These are phyloP conservation scores for Rhytidhysteron rufulum DNA, from an alignment of 2,329 filamentous ascomycete genomes.

Conservation along the genomic window DNA sequence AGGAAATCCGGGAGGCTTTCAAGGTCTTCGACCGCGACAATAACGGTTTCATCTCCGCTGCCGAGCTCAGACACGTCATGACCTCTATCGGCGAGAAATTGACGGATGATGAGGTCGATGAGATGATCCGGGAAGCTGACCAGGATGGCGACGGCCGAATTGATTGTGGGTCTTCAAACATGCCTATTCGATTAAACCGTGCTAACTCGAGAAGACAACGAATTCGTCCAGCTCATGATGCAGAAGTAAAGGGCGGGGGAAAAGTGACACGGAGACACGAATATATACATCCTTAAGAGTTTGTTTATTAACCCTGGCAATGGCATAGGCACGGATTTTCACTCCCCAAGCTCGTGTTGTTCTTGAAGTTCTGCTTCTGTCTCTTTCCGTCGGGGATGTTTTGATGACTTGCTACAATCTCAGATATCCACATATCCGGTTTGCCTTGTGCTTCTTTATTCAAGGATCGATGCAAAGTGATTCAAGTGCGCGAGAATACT, in stretches of 20 bases:
- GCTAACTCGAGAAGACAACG: constrained; percentile 43
- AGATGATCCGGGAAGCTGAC: constrained; percentile 64
- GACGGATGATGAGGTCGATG: constrained; percentile 59
- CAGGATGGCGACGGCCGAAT: constrained; percentile 62
- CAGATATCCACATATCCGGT: constrained; percentile 3
- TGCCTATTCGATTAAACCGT: neutral
- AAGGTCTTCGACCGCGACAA: constrained; percentile 64
- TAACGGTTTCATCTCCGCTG: constrained; percentile 62
- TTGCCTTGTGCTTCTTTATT: neutral
- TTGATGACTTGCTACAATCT: constrained; percentile 1
- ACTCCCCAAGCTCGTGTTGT: neutral
- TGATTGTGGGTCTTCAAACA: constrained; percentile 51
- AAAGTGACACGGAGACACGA: constrained; percentile 15
- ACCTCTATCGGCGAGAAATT: constrained; percentile 62
- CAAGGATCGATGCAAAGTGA: too few relatives aligned
- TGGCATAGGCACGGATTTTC: too few relatives aligned
- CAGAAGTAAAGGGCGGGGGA: constrained; percentile 46
- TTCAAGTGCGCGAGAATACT: too few relatives aligned
- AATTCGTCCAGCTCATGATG: constrained; percentile 56
- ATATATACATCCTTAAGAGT: constrained; percentile 1
- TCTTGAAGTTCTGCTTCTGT: neutral
- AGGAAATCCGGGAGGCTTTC: constrained; percentile 64
- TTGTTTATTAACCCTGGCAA: constrained; percentile 1
- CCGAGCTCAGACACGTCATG: constrained; percentile 61
- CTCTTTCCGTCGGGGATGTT: neutral